Percentiles rank a stretch among this genome's conserved stretches.
Conservation (phyloP, 2,329 filamentous ascomycete species). For the Fusarium pseudoanthophilum region DNA sequence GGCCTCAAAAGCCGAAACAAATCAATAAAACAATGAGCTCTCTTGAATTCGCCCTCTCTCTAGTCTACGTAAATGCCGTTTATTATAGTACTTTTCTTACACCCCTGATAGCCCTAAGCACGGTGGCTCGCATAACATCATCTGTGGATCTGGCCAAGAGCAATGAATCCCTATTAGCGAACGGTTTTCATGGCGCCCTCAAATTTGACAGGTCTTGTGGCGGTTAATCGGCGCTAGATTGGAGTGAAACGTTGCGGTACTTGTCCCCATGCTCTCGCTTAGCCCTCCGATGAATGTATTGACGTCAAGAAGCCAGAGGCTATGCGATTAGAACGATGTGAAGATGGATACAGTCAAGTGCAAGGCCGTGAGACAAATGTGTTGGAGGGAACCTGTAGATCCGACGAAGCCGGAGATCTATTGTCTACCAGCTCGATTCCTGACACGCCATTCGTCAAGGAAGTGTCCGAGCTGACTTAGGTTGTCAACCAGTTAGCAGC, state of each 20-base stretch:
- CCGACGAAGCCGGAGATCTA: slow-evolving; percentile 18
- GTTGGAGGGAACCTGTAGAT: slow-evolving; percentile 10
- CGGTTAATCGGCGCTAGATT: slow-evolving; percentile 12
- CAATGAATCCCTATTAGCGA: slow-evolving; percentile 9
- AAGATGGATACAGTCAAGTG: neutral
- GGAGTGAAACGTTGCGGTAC: neutral
- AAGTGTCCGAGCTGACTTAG: slow-evolving; percentile 17
- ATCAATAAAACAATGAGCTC: slow-evolving; percentile 14
- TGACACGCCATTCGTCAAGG: slow-evolving; percentile 33
- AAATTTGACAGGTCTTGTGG: slow-evolving; percentile 3
- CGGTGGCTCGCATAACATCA: slow-evolving; percentile 34
- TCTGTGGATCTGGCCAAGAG: slow-evolving; percentile 31
- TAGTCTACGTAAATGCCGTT: neutral
- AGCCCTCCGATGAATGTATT: slow-evolving; percentile 4
- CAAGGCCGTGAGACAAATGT: neutral
- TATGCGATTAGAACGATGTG: neutral
- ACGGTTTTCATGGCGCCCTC: slow-evolving; percentile 16
- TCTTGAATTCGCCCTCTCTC: neutral
- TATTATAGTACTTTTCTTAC: neutral
- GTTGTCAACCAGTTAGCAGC: slow-evolving; percentile 37
- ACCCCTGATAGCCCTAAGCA: slow-evolving; percentile 10
- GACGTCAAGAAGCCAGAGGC: slow-evolving; percentile 10
- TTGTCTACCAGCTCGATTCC: neutral
- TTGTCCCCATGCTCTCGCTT: slow-evolving; percentile 3
- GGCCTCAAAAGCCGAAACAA: slow-evolving; percentile 33